Evolutionary conservation across 2,329 filamentous ascomycete genomes (phyloP).

Genomic region (Pleoardoris graminearum): DNA sequence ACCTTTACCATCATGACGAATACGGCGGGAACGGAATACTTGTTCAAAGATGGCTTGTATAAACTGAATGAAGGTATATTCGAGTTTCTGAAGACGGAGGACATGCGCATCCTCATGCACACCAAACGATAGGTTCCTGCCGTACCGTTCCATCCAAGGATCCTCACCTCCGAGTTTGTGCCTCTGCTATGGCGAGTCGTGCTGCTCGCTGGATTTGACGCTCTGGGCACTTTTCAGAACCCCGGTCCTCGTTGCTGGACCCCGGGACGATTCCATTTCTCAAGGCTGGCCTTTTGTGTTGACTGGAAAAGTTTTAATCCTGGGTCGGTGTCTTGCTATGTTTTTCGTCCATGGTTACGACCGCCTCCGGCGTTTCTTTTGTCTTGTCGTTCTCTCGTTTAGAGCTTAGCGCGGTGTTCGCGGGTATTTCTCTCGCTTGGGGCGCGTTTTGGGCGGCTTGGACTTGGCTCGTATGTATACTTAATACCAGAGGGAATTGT

Average conservation of each 20-base stretch:
- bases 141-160: not conserved
- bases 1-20: constrained; percentile 38
- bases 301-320: constrained; percentile 2
- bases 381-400: not conserved
- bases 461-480: constrained; percentile 1
- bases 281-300: constrained; percentile 4
- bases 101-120: constrained; percentile 40
- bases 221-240: no score
- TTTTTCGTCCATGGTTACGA: not conserved
- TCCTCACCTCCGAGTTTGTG: not conserved
- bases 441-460: not conserved
- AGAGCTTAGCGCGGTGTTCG: constrained; percentile 3
- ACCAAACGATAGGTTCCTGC: constrained; percentile 15
- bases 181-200: no score
- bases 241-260: no score
- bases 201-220: no score
- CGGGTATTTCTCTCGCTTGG: not conserved
- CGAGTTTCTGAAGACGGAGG: constrained; percentile 36
- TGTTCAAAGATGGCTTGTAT: constrained; percentile 40
- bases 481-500: not conserved
- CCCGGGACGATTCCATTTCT: not conserved
- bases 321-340: constrained; percentile 1
- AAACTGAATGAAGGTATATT: constrained; percentile 34
- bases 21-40: constrained; percentile 38
- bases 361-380: not conserved